Base-by-base conservation (phyloP, 2,329 filamentous ascomycete species). In the Mariannaea sp. region DNA sequence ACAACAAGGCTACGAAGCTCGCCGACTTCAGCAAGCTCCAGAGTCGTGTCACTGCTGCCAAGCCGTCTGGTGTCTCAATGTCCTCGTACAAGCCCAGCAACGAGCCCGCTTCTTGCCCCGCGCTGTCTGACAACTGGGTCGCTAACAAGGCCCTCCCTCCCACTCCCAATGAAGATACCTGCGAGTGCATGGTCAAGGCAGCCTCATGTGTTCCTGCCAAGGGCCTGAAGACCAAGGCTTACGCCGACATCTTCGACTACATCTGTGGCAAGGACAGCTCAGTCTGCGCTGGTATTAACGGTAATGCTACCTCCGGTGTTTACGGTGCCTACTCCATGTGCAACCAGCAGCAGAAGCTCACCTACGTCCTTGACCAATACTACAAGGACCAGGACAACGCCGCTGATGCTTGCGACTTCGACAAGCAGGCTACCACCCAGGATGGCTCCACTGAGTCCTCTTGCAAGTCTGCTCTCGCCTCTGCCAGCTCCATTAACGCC, bases 251-350 rank as follows among this genome's bases (percentile, higher is more conserved):
- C 62, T 97, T 97, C 73, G 79, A 78, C 70, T 85, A 77, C 71
- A 82, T 93, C 72, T 94, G 90, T 74, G 87, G 84, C 50, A 67
- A 74, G 38, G 70, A 78, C 54, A 69, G 73, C 39, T 68, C 71
- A 29, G 79, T 81, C 61, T 94, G 90, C 75, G 74, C 72, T 19
- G 89, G 86, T 49, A 91, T 94, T 73, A 76, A 73, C 59, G 80
- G 79, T 61, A 88, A 92, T 73, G 81, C 81, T 45, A 83, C 80
- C 55, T 81, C 78, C 16, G 90, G 88, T 66, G 75, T 80, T 56
- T 94, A 89, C 72, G 90, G 90, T 63, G 82, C 88, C 41, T 91
- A 89, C 79, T 83, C 84, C 72, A 90, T 91, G 85, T 95, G 90
- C 79, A 78, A 79, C 62, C 68, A 82, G 65, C 79, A 80, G 62